These are phyloP conservation scores for Dictyostelium capitatum DNA, from an alignment of 78 protist species.

Conservation along the genomic window DNA sequence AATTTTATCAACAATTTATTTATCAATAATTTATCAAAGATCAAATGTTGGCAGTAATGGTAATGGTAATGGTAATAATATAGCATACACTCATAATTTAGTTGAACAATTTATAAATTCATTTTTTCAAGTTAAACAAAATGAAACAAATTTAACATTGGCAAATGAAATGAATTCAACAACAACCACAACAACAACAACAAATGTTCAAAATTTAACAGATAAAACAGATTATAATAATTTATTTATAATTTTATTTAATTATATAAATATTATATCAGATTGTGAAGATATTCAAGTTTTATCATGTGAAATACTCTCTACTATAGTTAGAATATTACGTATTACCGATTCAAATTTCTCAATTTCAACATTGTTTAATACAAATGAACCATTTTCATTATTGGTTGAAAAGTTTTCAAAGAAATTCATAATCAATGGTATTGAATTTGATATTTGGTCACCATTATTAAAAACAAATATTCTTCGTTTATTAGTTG, in stretches of 20 bases:
- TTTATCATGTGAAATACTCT: conserved; percentile 5
- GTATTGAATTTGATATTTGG: not conserved
- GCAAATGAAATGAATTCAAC: not conserved
- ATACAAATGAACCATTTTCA: not conserved
- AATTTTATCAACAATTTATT: conserved; percentile 9
- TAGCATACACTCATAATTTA: not conserved
- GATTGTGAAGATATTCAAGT: conserved; percentile 33
- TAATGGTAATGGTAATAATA: not conserved
- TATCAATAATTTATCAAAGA: not conserved
- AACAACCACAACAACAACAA: not conserved
- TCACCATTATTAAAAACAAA: conserved; percentile 8
- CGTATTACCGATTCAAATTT: not conserved
- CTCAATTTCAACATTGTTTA: not conserved
- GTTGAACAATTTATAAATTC: not conserved
- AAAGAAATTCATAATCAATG: not conserved
- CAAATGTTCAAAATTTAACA: not conserved
- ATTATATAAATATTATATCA: not conserved
- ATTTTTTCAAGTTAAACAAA: not conserved
- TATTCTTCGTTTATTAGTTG: conserved; percentile 1
- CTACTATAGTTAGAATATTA: not conserved
- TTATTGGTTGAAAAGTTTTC: conserved; percentile 10
- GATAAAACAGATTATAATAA: not conserved
- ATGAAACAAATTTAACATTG: not conserved
- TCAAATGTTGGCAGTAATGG: not conserved
- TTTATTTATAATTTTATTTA: conserved; percentile 6